These are phyloP conservation scores for Lactarius hengduanensis DNA, from an alignment of 768 basidiomycete genomes.

Conservation along the genomic window DNA sequence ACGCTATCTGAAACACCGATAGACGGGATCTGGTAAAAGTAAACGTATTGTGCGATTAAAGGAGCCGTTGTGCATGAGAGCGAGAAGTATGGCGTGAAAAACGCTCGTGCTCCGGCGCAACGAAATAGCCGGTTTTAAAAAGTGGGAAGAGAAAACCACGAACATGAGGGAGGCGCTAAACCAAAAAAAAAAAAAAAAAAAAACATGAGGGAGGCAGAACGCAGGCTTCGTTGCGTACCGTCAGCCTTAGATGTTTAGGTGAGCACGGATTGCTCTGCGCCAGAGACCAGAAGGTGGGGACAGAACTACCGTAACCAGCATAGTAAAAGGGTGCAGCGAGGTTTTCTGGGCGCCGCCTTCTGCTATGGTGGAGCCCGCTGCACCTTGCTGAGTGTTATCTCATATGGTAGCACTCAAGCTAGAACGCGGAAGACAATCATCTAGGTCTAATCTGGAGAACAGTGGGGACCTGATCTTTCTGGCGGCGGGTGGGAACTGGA, in stretches of 20 bases:
- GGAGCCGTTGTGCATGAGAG: background rate
- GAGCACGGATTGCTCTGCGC: background rate
- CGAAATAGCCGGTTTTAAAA: background rate
- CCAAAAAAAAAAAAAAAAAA: too few species aligned
- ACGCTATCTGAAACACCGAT: background rate
- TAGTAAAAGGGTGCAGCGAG: background rate
- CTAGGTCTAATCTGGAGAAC: background rate
- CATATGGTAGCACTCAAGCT: background rate
- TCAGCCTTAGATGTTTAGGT: too few species aligned
- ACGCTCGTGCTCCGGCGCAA: background rate
- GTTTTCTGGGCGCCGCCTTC: background rate
- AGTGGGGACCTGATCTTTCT: background rate
- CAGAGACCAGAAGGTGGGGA: background rate
- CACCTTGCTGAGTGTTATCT: background rate
- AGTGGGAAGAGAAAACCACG: background rate
- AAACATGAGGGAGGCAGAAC: background rate
- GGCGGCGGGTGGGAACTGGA: too few species aligned
- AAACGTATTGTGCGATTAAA: background rate
- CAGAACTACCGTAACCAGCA: background rate
- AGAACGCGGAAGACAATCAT: background rate
- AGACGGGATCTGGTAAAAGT: background rate
- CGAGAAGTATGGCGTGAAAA: background rate
- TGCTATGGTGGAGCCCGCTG: background rate
- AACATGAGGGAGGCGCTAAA: background rate
- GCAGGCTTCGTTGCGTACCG: background rate